A percentile compares a stretch with the other conserved stretches of the same genome.
Evolutionary conservation across 2,329 filamentous ascomycete genomes (phyloP).

Genomic region (Plectosphaerella cucumerina): DNA sequence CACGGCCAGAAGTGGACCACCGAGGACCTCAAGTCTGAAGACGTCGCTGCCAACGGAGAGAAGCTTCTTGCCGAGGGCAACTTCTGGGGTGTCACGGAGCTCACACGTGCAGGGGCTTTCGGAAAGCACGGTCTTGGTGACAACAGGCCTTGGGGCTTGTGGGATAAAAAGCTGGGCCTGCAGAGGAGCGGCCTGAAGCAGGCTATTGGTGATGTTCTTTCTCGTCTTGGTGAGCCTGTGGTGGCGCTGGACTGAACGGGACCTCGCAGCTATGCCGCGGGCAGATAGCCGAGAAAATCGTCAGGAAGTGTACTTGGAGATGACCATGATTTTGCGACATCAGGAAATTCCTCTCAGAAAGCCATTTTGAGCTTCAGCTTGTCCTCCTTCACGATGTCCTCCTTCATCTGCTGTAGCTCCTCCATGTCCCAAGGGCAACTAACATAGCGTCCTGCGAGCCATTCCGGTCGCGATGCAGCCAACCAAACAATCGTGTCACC

Average conservation of each 20-base stretch:
- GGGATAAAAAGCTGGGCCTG: constrained; percentile 2
- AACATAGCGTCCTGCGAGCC: constrained; percentile 31
- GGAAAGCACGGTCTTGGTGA: background rate
- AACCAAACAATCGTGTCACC: constrained; percentile 22
- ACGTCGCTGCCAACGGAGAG: background rate
- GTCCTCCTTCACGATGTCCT: constrained; percentile 26
- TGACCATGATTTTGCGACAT: no score
- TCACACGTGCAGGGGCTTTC: background rate
- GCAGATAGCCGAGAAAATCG: no score
- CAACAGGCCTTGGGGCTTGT: background rate
- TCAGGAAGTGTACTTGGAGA: no score
- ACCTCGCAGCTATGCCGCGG: no score
- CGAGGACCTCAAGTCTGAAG: background rate
- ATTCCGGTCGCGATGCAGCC: constrained; percentile 25
- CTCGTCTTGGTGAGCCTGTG: no score
- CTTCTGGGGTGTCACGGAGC: background rate
- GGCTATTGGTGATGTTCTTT: background rate
- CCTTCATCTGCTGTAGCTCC: constrained; percentile 24
- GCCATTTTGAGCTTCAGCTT: constrained; percentile 27
- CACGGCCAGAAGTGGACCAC: background rate
- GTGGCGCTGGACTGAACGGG: no score
- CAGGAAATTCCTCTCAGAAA: constrained; percentile 6
- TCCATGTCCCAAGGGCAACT: constrained; percentile 32
- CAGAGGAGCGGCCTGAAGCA: background rate
- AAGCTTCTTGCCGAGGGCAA: background rate